Percentiles rank a stretch among this genome's conserved stretches.
Conservation (phyloP, 169 alveolate genomes). For the Plasmodium knowlesi region DNA sequence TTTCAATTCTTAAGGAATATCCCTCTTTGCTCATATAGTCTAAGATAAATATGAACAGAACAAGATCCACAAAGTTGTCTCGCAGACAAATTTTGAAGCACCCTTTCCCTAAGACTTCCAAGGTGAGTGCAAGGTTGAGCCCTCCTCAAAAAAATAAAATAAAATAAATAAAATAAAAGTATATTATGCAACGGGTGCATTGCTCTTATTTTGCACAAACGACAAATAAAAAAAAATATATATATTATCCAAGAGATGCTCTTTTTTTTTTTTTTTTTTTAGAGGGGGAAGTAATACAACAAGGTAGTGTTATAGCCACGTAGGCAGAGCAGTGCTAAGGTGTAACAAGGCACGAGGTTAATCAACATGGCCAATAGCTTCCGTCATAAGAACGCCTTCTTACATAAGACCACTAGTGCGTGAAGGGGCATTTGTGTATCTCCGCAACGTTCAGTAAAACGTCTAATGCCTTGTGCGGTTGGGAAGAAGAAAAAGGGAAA, state of each 20-base stretch:
- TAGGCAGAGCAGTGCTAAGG: neutral
- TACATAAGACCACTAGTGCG: neutral
- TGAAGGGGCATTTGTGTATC: neutral
- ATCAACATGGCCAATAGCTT: neutral
- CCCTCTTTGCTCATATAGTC: neutral
- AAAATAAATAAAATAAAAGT: neutral
- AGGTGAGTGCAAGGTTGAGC: neutral
- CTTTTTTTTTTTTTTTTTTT: neutral
- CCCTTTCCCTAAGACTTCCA: neutral
- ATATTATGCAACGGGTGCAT: constrained; percentile 29
- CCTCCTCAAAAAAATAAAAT: neutral
- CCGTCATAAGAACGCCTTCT: neutral
- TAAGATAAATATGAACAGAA: neutral
- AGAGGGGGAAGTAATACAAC: neutral
- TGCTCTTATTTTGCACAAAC: neutral
- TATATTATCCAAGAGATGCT: neutral
- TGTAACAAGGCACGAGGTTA: neutral
- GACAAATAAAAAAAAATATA: neutral
- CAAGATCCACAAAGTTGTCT: neutral
- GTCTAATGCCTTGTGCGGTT: neutral
- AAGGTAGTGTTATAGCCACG: neutral
- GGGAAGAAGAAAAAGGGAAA: neutral
- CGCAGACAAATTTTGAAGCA: neutral
- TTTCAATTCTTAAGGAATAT: neutral
- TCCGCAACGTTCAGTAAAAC: neutral